Conservation (phyloP, 345 rosid genomes). For the Microcos paniculata region DNA sequence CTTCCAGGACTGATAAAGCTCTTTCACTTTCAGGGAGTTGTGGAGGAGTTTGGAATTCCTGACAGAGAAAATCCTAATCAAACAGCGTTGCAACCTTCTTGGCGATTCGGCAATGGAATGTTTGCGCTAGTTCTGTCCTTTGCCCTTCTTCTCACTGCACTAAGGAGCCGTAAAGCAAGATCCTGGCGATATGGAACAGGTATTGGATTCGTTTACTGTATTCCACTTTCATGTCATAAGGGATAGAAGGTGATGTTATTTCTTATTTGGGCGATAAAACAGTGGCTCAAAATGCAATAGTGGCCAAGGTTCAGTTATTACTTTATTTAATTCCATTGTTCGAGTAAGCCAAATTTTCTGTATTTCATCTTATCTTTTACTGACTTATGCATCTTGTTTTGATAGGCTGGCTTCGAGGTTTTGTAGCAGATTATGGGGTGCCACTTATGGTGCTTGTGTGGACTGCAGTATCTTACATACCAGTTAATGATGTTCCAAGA, state of each 20-base stretch:
- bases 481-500: conserved; percentile 50
- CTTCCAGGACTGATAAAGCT: conserved; percentile 1
- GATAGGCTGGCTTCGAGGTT: conserved; percentile 57
- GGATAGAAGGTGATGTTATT: not conserved
- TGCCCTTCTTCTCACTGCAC: conserved; percentile 64
- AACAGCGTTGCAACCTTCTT: conserved; percentile 53
- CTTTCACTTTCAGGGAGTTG: conserved; percentile 51
- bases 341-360: not conserved
- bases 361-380: not conserved
- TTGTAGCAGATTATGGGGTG: conserved; percentile 85
- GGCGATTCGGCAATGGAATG: conserved; percentile 77
- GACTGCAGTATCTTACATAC: conserved; percentile 61
- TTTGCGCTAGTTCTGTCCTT: conserved; percentile 67
- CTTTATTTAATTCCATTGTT: conserved; percentile 7
- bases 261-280: not conserved
- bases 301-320: conserved; percentile 3
- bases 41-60: conserved; percentile 58
- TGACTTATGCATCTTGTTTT: conserved; percentile 4
- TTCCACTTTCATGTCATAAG: not conserved
- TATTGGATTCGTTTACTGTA: conserved; percentile 23
- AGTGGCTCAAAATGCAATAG: not conserved
- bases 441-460: conserved; percentile 80
- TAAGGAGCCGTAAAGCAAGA: conserved; percentile 76
- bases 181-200: conserved; percentile 76
- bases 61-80: conserved; percentile 38